phyloP scores from a whole-genome alignment of 2,329 filamentous ascomycete species.

The Cercospora citrullina region DNA sequence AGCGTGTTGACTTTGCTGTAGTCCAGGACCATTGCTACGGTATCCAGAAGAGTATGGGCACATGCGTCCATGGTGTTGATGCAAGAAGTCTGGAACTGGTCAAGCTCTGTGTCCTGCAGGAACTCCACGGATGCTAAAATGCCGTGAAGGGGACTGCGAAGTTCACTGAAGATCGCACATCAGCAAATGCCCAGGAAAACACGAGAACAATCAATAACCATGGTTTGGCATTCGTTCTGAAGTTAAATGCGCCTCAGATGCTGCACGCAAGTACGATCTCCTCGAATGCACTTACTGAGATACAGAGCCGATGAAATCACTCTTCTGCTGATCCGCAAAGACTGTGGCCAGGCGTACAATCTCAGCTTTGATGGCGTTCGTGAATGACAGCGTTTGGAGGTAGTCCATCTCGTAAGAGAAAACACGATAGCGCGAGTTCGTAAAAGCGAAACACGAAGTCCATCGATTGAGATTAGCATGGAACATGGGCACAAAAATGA shows the following conservation, averaged over 20 bases:
- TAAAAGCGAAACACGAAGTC: slow-evolving; percentile 42
- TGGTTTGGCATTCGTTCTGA: too few species aligned
- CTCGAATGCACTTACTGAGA: slow-evolving; percentile 41
- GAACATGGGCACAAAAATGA: slow-evolving; percentile 54
- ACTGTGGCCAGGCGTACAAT: slow-evolving; percentile 40
- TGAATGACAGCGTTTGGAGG: slow-evolving; percentile 41
- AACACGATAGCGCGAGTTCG: slow-evolving; percentile 45
- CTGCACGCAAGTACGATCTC: neutral
- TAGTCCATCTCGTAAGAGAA: slow-evolving; percentile 43
- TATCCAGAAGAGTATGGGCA: slow-evolving; percentile 23
- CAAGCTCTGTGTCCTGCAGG: slow-evolving; percentile 47
- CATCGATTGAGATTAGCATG: slow-evolving; percentile 44
- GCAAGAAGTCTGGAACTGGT: slow-evolving; percentile 28
- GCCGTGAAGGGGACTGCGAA: slow-evolving; percentile 43
- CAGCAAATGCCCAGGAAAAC: neutral
- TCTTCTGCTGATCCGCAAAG: slow-evolving; percentile 48
- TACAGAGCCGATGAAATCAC: slow-evolving; percentile 48
- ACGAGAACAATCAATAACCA: too few species aligned
- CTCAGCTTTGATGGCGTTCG: slow-evolving; percentile 43
- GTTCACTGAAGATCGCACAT: slow-evolving; percentile 36
- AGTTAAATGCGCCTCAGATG: too few species aligned
- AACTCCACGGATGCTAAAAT: slow-evolving; percentile 43
- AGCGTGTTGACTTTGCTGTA: slow-evolving; percentile 26
- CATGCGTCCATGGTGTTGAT: slow-evolving; percentile 29
- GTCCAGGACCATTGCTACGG: slow-evolving; percentile 29